Evolutionary conservation across 2,329 filamentous ascomycete genomes (phyloP), one percentile per base, ranked within the genome.

Genomic region (Nemania bipapillata): DNA sequence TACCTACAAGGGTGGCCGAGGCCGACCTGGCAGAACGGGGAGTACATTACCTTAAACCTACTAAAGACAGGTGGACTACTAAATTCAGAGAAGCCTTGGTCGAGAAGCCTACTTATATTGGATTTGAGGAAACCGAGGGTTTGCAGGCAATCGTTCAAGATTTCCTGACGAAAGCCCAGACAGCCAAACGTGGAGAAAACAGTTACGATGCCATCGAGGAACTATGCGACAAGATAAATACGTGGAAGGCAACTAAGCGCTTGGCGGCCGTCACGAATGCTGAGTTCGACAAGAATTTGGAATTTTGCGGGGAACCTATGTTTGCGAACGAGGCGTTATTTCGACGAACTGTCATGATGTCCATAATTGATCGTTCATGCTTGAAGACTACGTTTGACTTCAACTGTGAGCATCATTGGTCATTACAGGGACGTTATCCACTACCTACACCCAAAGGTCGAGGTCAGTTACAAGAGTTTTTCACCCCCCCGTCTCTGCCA

Each of bases 301-400:
- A 50, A 5, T n/a, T 8, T 11, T 50, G 47, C 47, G 15, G 9
- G 9, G 7, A 17, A 6, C 11, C 12, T 15, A n/a, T n/a, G n/a
- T n/a, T n/a, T n/a, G 11, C 7, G 4, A 24, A 26, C 12, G 20
- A 50, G 22, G 8, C 47, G 3, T 11, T 24, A 5, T 50, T 50
- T 26, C 47, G 17, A 50, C 47, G 47, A 9, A 50, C 47, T 26
- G 12, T 50, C 22, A 26, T 50, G 47, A 50, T 54, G 32, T 62
- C 58, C 7, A 45, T 58, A 17, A 40, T 58, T 17, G 17, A 58
- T 32, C 55, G 40, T 47, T 20, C 11, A 6, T 15, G 26, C 7
- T 26, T 47, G 9, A 37, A 58, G n/a, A 17, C 15, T 26, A 22
- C 15, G 8, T 58, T 58, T 17, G 37, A 58, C 17, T 58, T 45